Evolutionary conservation across 2,329 filamentous ascomycete genomes (phyloP), one percentile per base, ranked within the genome.

Genomic region (Scytalidium sp.): DNA sequence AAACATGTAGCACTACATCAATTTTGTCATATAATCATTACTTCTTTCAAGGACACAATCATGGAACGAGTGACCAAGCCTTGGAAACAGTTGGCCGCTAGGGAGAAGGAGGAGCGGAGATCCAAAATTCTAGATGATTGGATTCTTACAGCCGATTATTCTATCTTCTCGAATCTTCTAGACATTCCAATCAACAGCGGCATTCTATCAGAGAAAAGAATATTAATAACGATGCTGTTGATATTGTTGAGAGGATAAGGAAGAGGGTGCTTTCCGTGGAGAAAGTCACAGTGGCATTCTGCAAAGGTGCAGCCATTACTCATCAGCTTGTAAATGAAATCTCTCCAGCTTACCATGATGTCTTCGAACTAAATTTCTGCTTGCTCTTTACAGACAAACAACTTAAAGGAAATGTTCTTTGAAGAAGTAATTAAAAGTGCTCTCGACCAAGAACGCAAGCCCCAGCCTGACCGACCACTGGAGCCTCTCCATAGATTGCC

Each of bases 401-500:
- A 65, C 44, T 56, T 70, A 25, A 68, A 64, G 2, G 74, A 77
- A 47, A 66, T 77, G 1, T 71, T 76, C 50, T 76, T 79, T 54
- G 60, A 69, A 2, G 60, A 68, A 22, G 78, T 75, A 1, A 57
- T 79, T 2, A 46, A 61, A 2, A 61, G 61, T 3, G 76, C 78
- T 0, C 56, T 59, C 13, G 29, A 63, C 11, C 59, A 67, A 3
- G 59, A 72, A 45, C 55, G 71, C 5, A 53, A 60, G 3, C 49
- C 52, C 10, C 67, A 67, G 6, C 67, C 62, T 79, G 3, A 79
- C 81, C 58, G 68, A 53, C 63, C 74, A 0, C 55, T 76, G 2
- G 82, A 83, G 0, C 80, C 81, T 7, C 68, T 87, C 7, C 81
- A 86, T 64, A 83, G 82, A 3, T 64, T 81, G 1, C 78, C 78